Evolutionary conservation across 345 rosid species (phyloP), one percentile per base, ranked within the genome.

Genomic region (Gossypium sturtianum): DNA sequence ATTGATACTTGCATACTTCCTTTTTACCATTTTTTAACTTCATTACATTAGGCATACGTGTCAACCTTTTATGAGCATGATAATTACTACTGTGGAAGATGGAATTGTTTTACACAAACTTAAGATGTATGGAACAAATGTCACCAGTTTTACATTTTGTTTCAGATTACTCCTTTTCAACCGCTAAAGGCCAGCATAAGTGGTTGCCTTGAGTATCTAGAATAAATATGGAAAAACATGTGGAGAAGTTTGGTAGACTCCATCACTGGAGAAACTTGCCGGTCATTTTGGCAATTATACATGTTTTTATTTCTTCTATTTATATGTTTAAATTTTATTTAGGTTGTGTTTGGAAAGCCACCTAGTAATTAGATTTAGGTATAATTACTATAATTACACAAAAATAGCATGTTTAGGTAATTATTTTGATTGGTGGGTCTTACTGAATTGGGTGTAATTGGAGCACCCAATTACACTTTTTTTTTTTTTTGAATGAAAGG

Each of bases 251-350:
- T 90, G 70, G 76, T 82, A 11, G 97, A 88, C 75, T 94, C 83
- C 83, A 77, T 92, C 70, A 87, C 87, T 7, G 99, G 98, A 73
- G 86, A 82, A 71, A 78, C 88, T 79, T 89, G 98, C 97, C 89
- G 98, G 97, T 92, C 77, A 29, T n/a, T 62, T 45, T 66, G 38
- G 38, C 38, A 4, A 34, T 34, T 34, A 34, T 34, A 34, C 6
- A 34, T 34, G 38, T 34, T 34, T 0, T 4, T 0, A 34, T 34
- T 34, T 34, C 38, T 34, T 34, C 38, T 4, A 34, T 34, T 0
- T 34, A 34, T 34, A 4, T 34, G 38, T 4, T 34, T 34, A 34
- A 34, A 34, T 34, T 29, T 34, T 34, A 34, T 34, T 4, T 34
- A 34, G 38, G 6, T 0, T 4, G 38, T 34, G 38, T 0, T 34